Base-by-base conservation (phyloP, 768 basidiomycete genomes). In the Hydnum rufescens region DNA sequence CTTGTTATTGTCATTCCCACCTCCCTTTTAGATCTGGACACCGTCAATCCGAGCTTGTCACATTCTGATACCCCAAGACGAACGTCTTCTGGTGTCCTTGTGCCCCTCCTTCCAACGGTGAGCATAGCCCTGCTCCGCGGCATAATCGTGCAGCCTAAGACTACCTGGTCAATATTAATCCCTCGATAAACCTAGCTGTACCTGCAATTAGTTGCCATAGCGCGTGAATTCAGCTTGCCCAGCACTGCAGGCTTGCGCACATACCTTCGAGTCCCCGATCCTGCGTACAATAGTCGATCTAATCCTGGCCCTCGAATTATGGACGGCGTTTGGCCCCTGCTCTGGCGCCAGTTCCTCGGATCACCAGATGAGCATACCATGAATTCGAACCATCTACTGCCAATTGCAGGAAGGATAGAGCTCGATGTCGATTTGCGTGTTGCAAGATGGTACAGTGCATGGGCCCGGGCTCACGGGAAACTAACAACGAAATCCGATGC, bases 341-440 rank as follows among this genome's bases (percentile, higher is more conserved):
- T 88, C 2, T 88, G 82, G 80, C 67, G 65, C 34, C 74, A 78
- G 60, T 66, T 56, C 43, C 76, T 55, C 70, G 76, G 42, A 74
- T 78, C 30, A 57, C 69, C 34, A 63, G 66, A 23, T 54, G n/a
- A n/a, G n/a, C n/a, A n/a, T n/a, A n/a, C n/a, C n/a, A n/a, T n/a
- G n/a, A 56, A 60, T 42, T 55, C 57, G 61, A 25, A 62, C 63
- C 23, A 52, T 23, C 36, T 13, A 13, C 60, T 74, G 19, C 78
- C 83, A 0, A 78, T 92, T 53, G 71, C 75, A 42, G 89, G 84
- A 3, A 77, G 74, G 28, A 72, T 93, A 28, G 87, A 92, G 64
- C 89, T 92, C 62, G 88, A 92, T 64, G 74, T 92, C 44, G 88
- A 92, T 65, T 55, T 74, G 44, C 68, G 70, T 32, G 73, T 76